Evolutionary conservation across 2,329 filamentous ascomycete species (phyloP).

Genomic region (Botryosphaeria dothidea): DNA sequence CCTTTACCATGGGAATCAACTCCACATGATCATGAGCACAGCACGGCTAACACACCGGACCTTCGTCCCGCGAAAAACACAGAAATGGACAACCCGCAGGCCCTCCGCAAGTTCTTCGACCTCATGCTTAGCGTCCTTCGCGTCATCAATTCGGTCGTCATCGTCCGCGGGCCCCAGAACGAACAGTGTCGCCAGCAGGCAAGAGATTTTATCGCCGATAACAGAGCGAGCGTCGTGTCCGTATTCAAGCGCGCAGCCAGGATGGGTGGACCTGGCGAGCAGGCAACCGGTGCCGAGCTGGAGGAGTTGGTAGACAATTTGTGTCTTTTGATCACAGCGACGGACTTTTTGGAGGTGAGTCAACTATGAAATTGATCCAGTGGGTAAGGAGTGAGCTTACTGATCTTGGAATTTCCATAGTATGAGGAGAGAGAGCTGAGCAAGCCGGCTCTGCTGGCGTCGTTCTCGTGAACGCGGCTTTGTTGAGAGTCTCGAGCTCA

Average conservation of each 20-base stretch:
- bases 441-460: background rate
- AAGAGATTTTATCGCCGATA: slow-evolving; percentile 76
- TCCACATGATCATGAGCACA: background rate
- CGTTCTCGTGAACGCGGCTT: background rate
- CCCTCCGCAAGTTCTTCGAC: slow-evolving; percentile 79
- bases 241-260: slow-evolving; percentile 88
- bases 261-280: slow-evolving; percentile 56
- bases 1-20: background rate
- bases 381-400: background rate
- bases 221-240: slow-evolving; percentile 80
- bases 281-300: slow-evolving; percentile 44
- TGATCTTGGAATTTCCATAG: background rate
- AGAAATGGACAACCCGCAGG: slow-evolving; percentile 67
- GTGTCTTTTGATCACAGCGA: slow-evolving; percentile 78
- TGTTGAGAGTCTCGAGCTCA: background rate
- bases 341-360: slow-evolving; percentile 82
- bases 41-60: slow-evolving; percentile 16
- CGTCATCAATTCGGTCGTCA: slow-evolving; percentile 77
- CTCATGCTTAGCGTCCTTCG: slow-evolving; percentile 79
- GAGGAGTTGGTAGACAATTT: slow-evolving; percentile 83
- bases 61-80: background rate
- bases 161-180: slow-evolving; percentile 81
- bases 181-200: slow-evolving; percentile 71
- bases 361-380: background rate
- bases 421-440: background rate